Conservation (phyloP, 2,329 filamentous ascomycete species). For the Sclerotinia trifoliorum region DNA sequence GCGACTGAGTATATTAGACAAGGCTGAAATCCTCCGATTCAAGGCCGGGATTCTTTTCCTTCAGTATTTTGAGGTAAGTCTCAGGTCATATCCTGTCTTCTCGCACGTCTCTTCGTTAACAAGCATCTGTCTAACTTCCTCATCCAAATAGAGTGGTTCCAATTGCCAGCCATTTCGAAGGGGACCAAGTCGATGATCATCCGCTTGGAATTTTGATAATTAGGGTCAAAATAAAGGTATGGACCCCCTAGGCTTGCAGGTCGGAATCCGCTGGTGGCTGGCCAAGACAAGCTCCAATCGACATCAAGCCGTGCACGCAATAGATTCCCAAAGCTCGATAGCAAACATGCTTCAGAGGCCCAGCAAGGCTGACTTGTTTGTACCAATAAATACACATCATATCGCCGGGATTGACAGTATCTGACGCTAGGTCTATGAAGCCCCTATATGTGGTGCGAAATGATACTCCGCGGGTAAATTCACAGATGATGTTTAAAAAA, state of each 20-base stretch:
- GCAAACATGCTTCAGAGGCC: not conserved
- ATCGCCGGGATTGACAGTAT: not conserved
- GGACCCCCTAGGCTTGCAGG: not conserved
- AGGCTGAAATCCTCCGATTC: not conserved
- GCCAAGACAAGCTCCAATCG: not conserved
- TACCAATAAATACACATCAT: not conserved
- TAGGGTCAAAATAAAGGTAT: not conserved
- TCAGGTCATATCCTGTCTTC: not conserved
- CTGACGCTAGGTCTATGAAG: not conserved
- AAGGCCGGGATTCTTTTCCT: not conserved
- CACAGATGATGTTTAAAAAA: no score
- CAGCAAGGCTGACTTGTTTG: not conserved
- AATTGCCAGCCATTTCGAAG: not conserved
- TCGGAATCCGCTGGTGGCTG: not conserved
- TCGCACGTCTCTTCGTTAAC: not conserved
- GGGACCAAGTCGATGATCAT: constrained; percentile 7
- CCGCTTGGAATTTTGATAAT: not conserved
- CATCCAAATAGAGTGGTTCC: not conserved
- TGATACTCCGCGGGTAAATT: not conserved
- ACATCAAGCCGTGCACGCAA: not conserved
- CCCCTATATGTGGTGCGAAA: not conserved
- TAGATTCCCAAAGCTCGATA: not conserved
- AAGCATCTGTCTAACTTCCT: not conserved
- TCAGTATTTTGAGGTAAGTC: not conserved
- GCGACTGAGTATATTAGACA: not conserved